phyloP scores from a whole-genome alignment of 2,329 filamentous ascomycete genomes.

The Colletotrichum nymphaeae region DNA sequence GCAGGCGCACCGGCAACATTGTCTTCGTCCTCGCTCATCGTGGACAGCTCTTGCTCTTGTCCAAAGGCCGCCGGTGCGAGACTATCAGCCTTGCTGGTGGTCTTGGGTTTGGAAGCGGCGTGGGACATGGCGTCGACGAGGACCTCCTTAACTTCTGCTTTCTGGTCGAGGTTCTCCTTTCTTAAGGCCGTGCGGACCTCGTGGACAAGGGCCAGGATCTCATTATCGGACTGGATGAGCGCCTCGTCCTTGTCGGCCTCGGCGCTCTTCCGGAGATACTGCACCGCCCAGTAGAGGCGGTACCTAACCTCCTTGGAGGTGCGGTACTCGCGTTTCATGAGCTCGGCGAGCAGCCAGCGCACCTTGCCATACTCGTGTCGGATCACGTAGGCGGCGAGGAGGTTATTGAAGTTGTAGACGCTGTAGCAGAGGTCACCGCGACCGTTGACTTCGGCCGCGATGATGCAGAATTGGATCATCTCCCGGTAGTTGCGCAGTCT shows the following conservation, averaged over 20 bases:
- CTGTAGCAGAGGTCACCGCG: conserved; percentile 49
- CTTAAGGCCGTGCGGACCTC: conserved; percentile 1
- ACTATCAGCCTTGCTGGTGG: not conserved
- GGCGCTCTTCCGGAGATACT: conserved; percentile 28
- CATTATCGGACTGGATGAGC: conserved; percentile 22
- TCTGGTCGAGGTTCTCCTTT: conserved; percentile 10
- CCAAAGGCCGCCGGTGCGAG: not conserved
- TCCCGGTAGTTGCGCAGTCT: conserved; percentile 43
- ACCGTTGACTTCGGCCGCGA: conserved; percentile 51
- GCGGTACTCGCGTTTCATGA: conserved; percentile 27
- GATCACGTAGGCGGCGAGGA: conserved; percentile 48
- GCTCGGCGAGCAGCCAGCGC: conserved; percentile 41
- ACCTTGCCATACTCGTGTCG: conserved; percentile 45
- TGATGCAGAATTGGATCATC: conserved; percentile 47
- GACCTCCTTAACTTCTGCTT: conserved; percentile 7
- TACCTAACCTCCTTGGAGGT: conserved; percentile 13
- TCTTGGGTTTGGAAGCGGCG: not conserved
- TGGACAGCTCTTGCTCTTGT: not conserved
- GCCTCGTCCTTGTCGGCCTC: conserved; percentile 25
- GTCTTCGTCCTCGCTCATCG: not conserved
- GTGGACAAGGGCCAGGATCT: conserved; percentile 23
- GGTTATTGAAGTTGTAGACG: conserved; percentile 50
- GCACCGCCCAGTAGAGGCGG: conserved; percentile 25
- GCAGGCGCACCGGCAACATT: not conserved
- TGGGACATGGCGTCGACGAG: conserved; percentile 9